These are phyloP conservation scores for Coemansia sp. DNA, from an alignment of 192 early-diverging fungal genomes.

Conservation along the genomic window DNA sequence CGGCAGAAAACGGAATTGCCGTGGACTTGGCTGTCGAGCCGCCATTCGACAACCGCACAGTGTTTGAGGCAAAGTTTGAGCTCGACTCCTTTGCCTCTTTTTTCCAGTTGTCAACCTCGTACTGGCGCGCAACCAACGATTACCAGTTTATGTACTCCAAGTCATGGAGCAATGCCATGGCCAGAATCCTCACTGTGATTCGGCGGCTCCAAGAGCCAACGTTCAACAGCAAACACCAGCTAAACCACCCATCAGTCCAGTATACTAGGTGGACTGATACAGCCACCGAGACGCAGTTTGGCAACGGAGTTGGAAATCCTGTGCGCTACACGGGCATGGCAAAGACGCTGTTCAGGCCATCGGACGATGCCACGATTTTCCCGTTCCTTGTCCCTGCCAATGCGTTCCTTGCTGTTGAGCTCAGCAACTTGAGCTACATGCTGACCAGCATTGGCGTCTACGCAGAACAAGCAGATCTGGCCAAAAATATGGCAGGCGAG, in stretches of 20 bases:
- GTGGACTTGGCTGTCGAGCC: slow-evolving; percentile 18
- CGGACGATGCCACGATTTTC: slow-evolving; percentile 41
- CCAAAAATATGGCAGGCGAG: slow-evolving; percentile 39
- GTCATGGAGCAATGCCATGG: slow-evolving; percentile 55
- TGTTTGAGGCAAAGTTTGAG: slow-evolving; percentile 65
- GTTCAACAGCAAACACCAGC: background rate
- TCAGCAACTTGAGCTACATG: slow-evolving; percentile 47
- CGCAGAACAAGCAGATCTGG: slow-evolving; percentile 34
- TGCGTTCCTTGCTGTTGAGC: slow-evolving; percentile 59
- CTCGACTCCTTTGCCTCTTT: slow-evolving; percentile 68
- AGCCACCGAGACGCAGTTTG: slow-evolving; percentile 49
- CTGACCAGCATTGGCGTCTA: slow-evolving; percentile 29
- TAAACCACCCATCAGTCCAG: slow-evolving; percentile 11
- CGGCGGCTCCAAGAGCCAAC: slow-evolving; percentile 43
- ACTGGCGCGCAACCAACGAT: slow-evolving; percentile 55
- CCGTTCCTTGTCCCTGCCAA: slow-evolving; percentile 49
- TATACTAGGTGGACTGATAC: slow-evolving; percentile 16
- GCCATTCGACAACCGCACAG: slow-evolving; percentile 19
- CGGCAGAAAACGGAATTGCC: slow-evolving; percentile 28
- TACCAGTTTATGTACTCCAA: slow-evolving; percentile 24
- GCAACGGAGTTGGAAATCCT: slow-evolving; percentile 32
- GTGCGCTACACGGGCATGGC: slow-evolving; percentile 47
- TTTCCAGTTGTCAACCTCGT: slow-evolving; percentile 55
- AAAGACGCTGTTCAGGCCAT: slow-evolving; percentile 38
- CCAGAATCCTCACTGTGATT: slow-evolving; percentile 41